Percentiles rank a stretch among this genome's conserved stretches.
Conservation (phyloP, 2,329 filamentous ascomycete species). For the Cordyceps fumosorosea region DNA sequence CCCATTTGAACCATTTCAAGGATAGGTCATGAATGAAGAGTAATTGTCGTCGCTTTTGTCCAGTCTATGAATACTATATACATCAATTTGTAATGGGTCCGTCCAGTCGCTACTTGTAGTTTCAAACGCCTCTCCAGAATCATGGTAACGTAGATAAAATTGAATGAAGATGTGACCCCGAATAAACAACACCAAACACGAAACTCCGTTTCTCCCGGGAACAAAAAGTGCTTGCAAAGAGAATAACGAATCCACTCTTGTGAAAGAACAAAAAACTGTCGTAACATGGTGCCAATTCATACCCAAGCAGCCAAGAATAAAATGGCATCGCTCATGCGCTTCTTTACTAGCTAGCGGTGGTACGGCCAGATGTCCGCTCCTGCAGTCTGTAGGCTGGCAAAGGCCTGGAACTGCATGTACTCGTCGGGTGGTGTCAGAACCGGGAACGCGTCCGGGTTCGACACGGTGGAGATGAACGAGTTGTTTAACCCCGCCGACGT, state of each 20-base stretch:
- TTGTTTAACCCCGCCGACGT: background rate
- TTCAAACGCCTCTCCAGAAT: background rate
- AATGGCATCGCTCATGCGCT: background rate
- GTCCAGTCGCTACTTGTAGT: background rate
- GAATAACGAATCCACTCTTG: background rate
- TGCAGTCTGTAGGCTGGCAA: background rate
- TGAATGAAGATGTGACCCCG: background rate
- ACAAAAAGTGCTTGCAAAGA: background rate
- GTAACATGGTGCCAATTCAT: background rate
- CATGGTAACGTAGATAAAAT: background rate
- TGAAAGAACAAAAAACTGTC: background rate
- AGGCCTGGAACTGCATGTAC: constrained; percentile 11
- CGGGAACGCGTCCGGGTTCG: constrained; percentile 4
- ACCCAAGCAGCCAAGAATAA: background rate
- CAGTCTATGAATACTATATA: background rate
- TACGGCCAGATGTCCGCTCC: constrained; percentile 12
- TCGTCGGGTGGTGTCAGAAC: constrained; percentile 10
- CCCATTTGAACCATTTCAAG: background rate
- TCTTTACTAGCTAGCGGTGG: background rate
- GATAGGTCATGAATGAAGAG: background rate
- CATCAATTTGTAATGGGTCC: background rate
- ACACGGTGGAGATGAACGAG: constrained; percentile 3
- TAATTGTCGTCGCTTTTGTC: background rate
- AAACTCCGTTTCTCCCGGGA: background rate
- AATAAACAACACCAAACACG: background rate